Base-by-base conservation (phyloP, 2,329 filamentous ascomycete genomes). In the Alternaria gaisen region DNA sequence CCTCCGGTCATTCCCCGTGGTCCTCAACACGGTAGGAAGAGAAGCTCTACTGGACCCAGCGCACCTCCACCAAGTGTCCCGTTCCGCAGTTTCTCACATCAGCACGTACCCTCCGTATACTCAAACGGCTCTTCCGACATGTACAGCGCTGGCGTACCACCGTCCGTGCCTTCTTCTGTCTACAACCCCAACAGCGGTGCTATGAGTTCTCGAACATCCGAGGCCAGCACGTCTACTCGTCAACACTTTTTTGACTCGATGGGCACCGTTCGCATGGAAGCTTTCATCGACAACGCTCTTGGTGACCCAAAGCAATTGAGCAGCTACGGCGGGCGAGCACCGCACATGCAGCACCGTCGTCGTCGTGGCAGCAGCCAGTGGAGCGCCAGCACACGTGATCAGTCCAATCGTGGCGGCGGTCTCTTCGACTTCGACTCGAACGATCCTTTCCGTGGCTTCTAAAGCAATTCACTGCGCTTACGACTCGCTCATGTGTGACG, bases 181-280 rank as follows among this genome's bases (percentile, higher is more conserved):
- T 80, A 79, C 64, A 83, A 80, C 55, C 72, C 74, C 7, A 69
- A 72, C 22, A 75, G 73, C 38, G 75, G 72, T 38, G 68, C 75
- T 16, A 73, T 81, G 79, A 88, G 80, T 60, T 78, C 74, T 80
- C 87, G 77, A 69, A 87, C 81, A 1, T 84, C 83, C 0, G 83
- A 84, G 58, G 80, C 82, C 11, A 84, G 83, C 65, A 82, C 78
- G 2, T 81, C 81, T 3, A 75, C 86, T 64, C 64, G 81, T 73
- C 53, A 78, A 58, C 86, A 87, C 77, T 94, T 95, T 81, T 95
- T 95, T 73, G 93, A 96, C 70, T 91, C 91, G 26, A 76, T 96
- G 59, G 93, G 94, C 1, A 98, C 94, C 2, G 88, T 98, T 47
- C 88, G 95, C 28, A 98, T 99, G 94, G 94, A 98, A 78, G 95